These are phyloP conservation scores for Linanthus parryae DNA, from an alignment of 148 eudicot genomes.

Conservation along the genomic window DNA sequence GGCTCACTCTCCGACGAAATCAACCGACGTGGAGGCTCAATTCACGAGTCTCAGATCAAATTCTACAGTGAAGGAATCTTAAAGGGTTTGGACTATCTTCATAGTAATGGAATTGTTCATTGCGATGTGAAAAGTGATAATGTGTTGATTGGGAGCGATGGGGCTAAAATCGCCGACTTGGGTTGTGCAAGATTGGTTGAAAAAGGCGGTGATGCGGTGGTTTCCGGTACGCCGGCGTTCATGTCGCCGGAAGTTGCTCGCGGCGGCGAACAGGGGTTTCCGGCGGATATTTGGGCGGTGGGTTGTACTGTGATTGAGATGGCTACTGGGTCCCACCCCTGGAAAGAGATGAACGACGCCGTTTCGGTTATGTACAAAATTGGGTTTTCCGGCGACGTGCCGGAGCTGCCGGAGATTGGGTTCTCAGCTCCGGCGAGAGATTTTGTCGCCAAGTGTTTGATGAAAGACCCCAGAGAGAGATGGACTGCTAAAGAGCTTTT, in stretches of 20 bases:
- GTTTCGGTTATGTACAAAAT: conserved; percentile 30
- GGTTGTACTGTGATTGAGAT: conserved; percentile 56
- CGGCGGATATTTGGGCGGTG: conserved; percentile 45
- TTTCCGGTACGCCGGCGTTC: conserved; percentile 45
- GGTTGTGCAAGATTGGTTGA: conserved; percentile 34
- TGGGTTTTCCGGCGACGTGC: conserved; percentile 34
- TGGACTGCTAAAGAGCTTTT: conserved; percentile 42
- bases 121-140: conserved; percentile 46
- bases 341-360: conserved; percentile 31
- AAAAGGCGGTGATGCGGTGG: neutral
- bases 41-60: conserved; percentile 23
- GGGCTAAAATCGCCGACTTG: conserved; percentile 49
- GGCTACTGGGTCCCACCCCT: conserved; percentile 50
- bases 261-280: conserved; percentile 36
- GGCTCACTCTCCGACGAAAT: conserved; percentile 39
- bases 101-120: conserved; percentile 29
- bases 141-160: conserved; percentile 22
- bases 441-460: conserved; percentile 41
- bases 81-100: conserved; percentile 34
- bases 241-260: conserved; percentile 63
- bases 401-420: conserved; percentile 30
- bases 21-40: conserved; percentile 21
- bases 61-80: conserved; percentile 24
- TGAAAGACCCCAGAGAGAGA: conserved; percentile 26
- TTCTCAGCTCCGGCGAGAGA: conserved; percentile 37